Evolutionary conservation across 2,329 filamentous ascomycete genomes (phyloP), one percentile per base, ranked within the genome.

Genomic region (Colletotrichum acutatum): DNA sequence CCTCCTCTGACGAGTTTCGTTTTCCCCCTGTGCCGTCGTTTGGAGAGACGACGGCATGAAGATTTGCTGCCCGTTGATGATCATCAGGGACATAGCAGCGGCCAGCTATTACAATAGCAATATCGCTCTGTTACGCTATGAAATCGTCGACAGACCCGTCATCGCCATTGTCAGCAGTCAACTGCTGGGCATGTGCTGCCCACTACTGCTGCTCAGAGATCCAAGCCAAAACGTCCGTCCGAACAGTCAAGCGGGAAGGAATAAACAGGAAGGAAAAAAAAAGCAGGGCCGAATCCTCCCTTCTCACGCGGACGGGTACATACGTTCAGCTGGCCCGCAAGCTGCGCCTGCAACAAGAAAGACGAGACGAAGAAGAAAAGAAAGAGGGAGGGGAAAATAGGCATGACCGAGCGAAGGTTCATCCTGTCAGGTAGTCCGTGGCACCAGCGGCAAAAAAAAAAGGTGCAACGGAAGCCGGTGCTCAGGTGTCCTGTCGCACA

Each of bases 321-420:
- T 26, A 61, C 62, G 68, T 66, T 16, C 62, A 71, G 56, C 63
- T 53, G 46, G 56, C 49, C 63, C 57, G 57, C 49, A 49, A 52
- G 57, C 37, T 26, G 64, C 49, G 64, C 19, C 16, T 49, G 42
- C 42, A 9, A n/a, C 7, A n/a, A 49, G 57, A 34, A 30, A 49
- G 19, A 52, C 11, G 59, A 49, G 59, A 52, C 59, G 59, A 62
- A 62, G 59, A 52, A 53, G 64, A 16, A 34, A 49, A 52, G 42
- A 42, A 16, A 42, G 37, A 60, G 42, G 54, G 54, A 59, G 14
- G 30, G 30, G 26, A 9, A 34, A 58, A 56, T 60, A 53, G 59
- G 65, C 58, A 46, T 59, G 60, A 56, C 70, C 70, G 54, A 65
- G 66, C 46, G 66, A 70, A 65, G 66, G 66, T 66, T 70, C 70